phyloP scores from a whole-genome alignment of 768 basidiomycete species.

The Termitomyces sp. region DNA sequence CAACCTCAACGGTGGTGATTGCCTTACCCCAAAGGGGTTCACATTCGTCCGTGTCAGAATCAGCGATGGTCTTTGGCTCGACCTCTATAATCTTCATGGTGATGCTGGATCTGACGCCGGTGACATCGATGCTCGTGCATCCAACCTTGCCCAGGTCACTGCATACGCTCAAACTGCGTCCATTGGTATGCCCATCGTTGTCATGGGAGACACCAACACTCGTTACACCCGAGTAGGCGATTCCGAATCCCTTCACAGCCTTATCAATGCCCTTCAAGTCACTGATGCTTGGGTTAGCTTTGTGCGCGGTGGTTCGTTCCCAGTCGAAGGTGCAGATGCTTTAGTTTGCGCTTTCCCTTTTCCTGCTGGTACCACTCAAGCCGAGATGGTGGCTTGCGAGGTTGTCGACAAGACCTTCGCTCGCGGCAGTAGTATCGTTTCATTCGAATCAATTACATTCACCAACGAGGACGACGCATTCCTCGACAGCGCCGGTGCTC shows the following conservation, averaged over 20 bases:
- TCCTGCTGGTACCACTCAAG: conserved; percentile 21
- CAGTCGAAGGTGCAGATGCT: conserved; percentile 19
- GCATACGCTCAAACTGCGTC: conserved; percentile 23
- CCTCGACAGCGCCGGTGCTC: conserved; percentile 20
- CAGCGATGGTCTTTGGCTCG: conserved; percentile 26
- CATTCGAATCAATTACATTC: conserved; percentile 20
- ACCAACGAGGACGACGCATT: conserved; percentile 27
- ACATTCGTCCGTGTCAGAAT: conserved; percentile 27
- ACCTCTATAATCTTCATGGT: conserved; percentile 32
- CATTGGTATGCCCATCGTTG: conserved; percentile 26
- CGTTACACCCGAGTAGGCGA: conserved; percentile 29
- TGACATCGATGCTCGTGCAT: conserved; percentile 24
- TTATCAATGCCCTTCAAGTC: conserved; percentile 17
- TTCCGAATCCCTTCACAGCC: conserved; percentile 18
- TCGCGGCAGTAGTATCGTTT: conserved; percentile 17
- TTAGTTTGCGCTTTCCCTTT: conserved; percentile 27
- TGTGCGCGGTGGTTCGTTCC: conserved; percentile 19
- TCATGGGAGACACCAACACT: conserved; percentile 33
- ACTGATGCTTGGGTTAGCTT: conserved; percentile 28
- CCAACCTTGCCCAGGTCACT: conserved; percentile 27
- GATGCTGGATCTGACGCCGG: conserved; percentile 29
- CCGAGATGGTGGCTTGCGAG: conserved; percentile 26
- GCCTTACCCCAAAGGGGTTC: conserved; percentile 35
- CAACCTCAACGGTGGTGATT: conserved; percentile 25
- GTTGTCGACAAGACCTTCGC: conserved; percentile 33